A percentile compares a stretch with the other conserved stretches of the same genome.
Evolutionary conservation across 306 rosid genomes (phyloP).

Genomic region (Abrus precatorius): DNA sequence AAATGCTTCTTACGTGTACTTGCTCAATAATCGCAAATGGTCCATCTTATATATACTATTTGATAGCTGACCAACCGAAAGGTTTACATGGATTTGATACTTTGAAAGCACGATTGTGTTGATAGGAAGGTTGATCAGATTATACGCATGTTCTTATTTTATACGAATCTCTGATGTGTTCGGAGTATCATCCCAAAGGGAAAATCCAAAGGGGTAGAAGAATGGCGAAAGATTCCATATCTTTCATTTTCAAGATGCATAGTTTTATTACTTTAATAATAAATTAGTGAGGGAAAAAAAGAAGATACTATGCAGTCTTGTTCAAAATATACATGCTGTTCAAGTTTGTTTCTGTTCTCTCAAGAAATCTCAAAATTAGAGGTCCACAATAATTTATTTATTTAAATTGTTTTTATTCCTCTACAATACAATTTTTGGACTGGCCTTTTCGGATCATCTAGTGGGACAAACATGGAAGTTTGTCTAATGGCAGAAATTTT

Average conservation of each 20-base stretch:
- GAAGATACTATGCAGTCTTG: not conserved
- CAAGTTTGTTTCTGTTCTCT: conserved; percentile 33
- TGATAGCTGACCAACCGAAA: conserved; percentile 49
- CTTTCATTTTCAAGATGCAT: conserved; percentile 46
- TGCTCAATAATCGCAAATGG: conserved; percentile 40
- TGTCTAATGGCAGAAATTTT: conserved; percentile 12
- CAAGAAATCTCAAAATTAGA: conserved; percentile 22
- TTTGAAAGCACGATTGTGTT: conserved; percentile 41
- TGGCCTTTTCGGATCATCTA: conserved; percentile 1
- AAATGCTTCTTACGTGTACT: conserved; percentile 36
- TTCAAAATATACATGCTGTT: conserved; percentile 18
- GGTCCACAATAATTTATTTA: not conserved
- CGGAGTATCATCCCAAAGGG: conserved; percentile 27
- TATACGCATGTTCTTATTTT: conserved; percentile 35
- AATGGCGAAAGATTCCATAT: conserved; percentile 30
- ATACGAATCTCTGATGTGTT: conserved; percentile 23
- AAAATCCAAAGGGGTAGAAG: conserved; percentile 40
- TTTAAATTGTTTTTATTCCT: not conserved
- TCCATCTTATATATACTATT: conserved; percentile 34
- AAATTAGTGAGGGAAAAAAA: conserved; percentile 12
- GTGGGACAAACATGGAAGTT: conserved; percentile 9
- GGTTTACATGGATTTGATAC: conserved; percentile 34
- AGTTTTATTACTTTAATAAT: conserved; percentile 20
- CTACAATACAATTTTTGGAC: too few species aligned
- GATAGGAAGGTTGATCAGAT: conserved; percentile 35